Percentiles rank a stretch among this genome's conserved stretches.
Conservation (phyloP, 495 filamentous ascomycete species). For the Neurospora hispaniola region DNA sequence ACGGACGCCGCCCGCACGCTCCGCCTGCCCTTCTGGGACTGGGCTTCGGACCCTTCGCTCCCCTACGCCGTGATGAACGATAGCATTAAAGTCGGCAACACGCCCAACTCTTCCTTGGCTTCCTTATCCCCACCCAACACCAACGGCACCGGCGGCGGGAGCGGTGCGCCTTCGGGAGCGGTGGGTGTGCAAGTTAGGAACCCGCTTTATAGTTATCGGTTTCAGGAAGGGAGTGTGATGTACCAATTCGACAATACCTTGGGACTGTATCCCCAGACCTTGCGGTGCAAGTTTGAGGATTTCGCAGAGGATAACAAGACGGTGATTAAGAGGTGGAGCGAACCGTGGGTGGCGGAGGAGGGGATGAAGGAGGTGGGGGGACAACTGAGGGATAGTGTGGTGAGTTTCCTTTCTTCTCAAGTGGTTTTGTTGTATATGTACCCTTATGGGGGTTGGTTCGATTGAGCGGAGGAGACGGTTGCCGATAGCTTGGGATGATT, state of each 20-base stretch:
- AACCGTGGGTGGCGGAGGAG: not conserved
- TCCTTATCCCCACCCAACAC: not conserved
- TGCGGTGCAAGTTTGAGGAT: not conserved
- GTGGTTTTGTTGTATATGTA: not conserved
- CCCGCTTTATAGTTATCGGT: slow-evolving; percentile 28
- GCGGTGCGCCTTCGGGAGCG: slow-evolving; percentile 7
- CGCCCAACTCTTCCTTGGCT: not conserved
- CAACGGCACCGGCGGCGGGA: not conserved
- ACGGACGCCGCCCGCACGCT: slow-evolving; percentile 23
- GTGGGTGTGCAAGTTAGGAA: slow-evolving; percentile 20
- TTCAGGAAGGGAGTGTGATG: slow-evolving; percentile 11
- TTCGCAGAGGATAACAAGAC: not conserved
- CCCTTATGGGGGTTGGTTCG: not conserved
- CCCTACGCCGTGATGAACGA: slow-evolving; percentile 17
- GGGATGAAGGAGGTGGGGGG: not conserved
- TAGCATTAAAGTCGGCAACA: slow-evolving; percentile 22
- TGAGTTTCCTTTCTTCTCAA: not conserved
- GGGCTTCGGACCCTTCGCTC: slow-evolving; percentile 21
- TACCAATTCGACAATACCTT: not conserved
- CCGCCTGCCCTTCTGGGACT: slow-evolving; percentile 35
- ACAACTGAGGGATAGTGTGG: not conserved
- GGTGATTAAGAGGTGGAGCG: not conserved
- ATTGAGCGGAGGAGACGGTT: not conserved
- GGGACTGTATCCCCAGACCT: not conserved
- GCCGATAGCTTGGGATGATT: not conserved